These are phyloP conservation scores for Rhododendron kiyosumense DNA, from an alignment of 148 eudicot species.

Conservation along the genomic window DNA sequence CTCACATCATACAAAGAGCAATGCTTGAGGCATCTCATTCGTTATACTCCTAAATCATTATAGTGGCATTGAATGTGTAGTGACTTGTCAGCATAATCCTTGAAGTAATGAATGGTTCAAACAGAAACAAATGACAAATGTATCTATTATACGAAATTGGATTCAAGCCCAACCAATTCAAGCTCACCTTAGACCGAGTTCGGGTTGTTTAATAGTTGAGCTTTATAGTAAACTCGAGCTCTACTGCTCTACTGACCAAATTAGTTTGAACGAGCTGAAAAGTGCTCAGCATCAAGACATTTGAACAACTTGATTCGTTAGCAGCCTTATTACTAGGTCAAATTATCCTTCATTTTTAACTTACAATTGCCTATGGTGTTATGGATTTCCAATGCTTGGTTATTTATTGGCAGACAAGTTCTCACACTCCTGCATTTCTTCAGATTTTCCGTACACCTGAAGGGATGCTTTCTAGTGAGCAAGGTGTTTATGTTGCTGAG, in stretches of 20 bases:
- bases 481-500: constrained; percentile 83
- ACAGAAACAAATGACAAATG: not conserved
- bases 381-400: not conserved
- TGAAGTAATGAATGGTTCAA: not conserved
- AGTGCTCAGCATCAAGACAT: not conserved
- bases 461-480: constrained; percentile 86
- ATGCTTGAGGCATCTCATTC: not conserved
- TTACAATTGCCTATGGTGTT: not conserved
- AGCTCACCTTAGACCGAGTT: not conserved
- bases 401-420: not conserved
- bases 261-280: not conserved
- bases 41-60: not conserved
- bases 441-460: constrained; percentile 94
- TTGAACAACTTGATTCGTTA: not conserved
- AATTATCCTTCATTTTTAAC: not conserved
- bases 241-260: not conserved
- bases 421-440: not conserved
- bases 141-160: not conserved
- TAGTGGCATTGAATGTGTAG: not conserved
- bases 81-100: not conserved
- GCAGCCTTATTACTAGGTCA: not conserved
- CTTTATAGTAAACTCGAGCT: not conserved
- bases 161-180: not conserved
- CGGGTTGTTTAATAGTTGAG: not conserved
- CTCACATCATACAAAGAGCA: not conserved